Conservation (phyloP, 1,284 basidiomycete species). For the Cystobasidiaceae sp. region DNA sequence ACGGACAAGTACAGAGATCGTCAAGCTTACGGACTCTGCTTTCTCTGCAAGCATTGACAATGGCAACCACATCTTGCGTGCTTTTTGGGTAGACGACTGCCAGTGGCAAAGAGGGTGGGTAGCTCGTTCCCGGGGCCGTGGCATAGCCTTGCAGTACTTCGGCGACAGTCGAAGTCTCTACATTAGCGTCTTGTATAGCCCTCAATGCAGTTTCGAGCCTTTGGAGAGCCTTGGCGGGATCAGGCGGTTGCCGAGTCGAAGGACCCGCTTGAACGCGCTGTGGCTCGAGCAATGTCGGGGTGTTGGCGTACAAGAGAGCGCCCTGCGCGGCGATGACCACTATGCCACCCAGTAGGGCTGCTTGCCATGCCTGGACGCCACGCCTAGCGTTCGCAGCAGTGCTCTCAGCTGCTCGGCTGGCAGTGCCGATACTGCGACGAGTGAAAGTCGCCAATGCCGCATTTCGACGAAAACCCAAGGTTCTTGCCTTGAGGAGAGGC, state of each 20-base stretch:
- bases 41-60: conserved; percentile 52
- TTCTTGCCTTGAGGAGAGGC: no score
- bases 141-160: conserved; percentile 26
- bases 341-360: conserved; percentile 7
- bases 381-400: no score
- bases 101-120: conserved; percentile 37
- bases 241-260: no score
- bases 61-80: conserved; percentile 64
- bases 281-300: neutral
- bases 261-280: neutral
- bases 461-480: no score
- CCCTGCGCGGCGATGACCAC: conserved; percentile 14
- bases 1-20: neutral
- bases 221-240: no score
- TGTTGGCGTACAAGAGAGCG: conserved; percentile 4
- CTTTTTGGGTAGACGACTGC: conserved; percentile 39
- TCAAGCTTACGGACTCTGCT: conserved; percentile 15
- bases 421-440: no score
- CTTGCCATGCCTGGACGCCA: conserved; percentile 31
- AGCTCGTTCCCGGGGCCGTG: conserved; percentile 23
- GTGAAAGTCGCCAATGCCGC: no score
- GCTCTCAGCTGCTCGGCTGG: no score
- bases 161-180: conserved; percentile 14
- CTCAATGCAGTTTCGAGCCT: conserved; percentile 21
- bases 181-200: conserved; percentile 3